phyloP scores from a whole-genome alignment of 202 grass and related monocot species.

The Setaria viridis region DNA sequence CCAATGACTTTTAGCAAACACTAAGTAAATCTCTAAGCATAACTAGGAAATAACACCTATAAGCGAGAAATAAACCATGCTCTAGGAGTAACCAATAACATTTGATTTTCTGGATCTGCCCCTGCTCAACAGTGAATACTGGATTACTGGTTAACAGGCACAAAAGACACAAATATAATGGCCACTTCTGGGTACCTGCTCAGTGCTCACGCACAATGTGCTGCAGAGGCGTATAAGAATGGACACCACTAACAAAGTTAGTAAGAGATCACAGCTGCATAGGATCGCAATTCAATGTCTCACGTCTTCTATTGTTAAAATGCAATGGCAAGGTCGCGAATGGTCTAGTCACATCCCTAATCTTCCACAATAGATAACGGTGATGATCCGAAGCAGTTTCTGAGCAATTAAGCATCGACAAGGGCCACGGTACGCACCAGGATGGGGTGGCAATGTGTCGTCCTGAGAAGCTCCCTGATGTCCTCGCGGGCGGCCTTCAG shows the following conservation, averaged over 20 bases:
- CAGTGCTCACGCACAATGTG: neutral
- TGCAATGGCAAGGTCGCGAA: neutral
- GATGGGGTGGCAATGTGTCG: slow-evolving; percentile 81
- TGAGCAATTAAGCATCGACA: neutral
- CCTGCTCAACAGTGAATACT: neutral
- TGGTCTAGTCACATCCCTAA: neutral
- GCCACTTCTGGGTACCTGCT: neutral
- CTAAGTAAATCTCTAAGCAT: slow-evolving; percentile 2
- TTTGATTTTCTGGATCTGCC: neutral
- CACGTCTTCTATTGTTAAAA: neutral
- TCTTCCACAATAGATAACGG: neutral
- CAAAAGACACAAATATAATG: neutral
- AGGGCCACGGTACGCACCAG: slow-evolving; percentile 53
- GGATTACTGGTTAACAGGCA: neutral
- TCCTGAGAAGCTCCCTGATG: slow-evolving; percentile 78
- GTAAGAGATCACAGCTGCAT: neutral
- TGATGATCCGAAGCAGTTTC: neutral
- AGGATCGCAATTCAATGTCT: neutral
- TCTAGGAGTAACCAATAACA: neutral
- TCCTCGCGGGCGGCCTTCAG: slow-evolving; percentile 86
- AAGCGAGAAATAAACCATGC: neutral
- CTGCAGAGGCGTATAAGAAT: neutral
- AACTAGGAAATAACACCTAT: neutral
- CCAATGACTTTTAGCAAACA: neutral
- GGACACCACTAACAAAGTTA: neutral